These are phyloP conservation scores for Pyrus hybrid DNA, from an alignment of 331 rosid species.

Conservation along the genomic window DNA sequence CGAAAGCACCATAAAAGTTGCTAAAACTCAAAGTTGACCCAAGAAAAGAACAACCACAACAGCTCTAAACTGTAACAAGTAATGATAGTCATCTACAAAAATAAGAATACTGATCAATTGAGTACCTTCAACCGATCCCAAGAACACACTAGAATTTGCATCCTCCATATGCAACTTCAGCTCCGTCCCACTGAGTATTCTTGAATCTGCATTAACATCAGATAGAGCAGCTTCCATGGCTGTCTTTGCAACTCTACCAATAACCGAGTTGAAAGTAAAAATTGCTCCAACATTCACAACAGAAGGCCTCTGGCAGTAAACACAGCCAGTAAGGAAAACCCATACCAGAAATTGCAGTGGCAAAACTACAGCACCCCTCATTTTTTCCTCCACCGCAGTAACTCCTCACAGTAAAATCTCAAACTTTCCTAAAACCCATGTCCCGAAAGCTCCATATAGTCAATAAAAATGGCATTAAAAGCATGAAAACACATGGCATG, in stretches of 20 bases:
- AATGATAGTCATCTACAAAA: neutral
- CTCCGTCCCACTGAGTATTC: constrained; percentile 50
- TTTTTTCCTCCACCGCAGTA: constrained; percentile 12
- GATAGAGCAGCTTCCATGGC: constrained; percentile 68
- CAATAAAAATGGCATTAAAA: constrained; percentile 4
- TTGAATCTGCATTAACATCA: constrained; percentile 62
- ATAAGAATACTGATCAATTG: neutral
- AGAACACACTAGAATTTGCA: constrained; percentile 53
- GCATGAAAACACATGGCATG: constrained; percentile 1
- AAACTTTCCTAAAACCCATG: constrained; percentile 13
- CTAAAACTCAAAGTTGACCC: neutral
- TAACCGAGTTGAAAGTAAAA: constrained; percentile 67
- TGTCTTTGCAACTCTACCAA: constrained; percentile 60
- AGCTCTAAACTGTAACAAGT: neutral
- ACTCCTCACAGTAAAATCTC: constrained; percentile 10
- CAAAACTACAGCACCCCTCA: constrained; percentile 22
- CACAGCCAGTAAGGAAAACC: constrained; percentile 32
- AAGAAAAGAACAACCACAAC: neutral
- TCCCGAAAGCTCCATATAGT: constrained; percentile 1
- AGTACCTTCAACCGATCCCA: constrained; percentile 77
- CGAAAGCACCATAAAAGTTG: neutral
- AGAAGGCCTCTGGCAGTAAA: constrained; percentile 39
- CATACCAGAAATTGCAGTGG: constrained; percentile 26
- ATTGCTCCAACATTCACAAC: constrained; percentile 67
- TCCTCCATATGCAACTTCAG: constrained; percentile 43